Evolutionary conservation across 2,329 filamentous ascomycete species (phyloP).

Genomic region (Gremmenia infestans): DNA sequence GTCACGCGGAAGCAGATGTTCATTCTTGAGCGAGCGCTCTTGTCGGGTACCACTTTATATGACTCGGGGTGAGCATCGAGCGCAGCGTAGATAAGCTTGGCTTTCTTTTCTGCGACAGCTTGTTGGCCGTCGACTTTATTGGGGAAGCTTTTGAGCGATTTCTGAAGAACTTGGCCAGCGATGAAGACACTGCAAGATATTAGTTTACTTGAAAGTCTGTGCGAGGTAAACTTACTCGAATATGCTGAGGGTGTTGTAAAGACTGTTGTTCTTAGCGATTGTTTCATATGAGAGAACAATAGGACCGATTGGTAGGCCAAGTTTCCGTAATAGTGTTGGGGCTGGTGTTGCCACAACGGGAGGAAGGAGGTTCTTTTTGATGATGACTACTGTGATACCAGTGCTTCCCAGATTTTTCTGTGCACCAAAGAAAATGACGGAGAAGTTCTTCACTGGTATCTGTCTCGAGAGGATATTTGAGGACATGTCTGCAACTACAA

Average conservation of each 20-base stretch:
- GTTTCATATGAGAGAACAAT: conserved; percentile 78
- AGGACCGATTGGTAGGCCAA: conserved; percentile 73
- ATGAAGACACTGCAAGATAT: conserved; percentile 64
- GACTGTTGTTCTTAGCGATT: conserved; percentile 85
- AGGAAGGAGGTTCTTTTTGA: conserved; percentile 76
- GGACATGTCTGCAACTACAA: conserved; percentile 89
- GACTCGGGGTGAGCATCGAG: conserved; percentile 68
- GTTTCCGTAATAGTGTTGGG: conserved; percentile 62
- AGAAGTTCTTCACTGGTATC: conserved; percentile 74
- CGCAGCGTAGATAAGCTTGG: conserved; percentile 67
- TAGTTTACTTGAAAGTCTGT: conserved; percentile 2
- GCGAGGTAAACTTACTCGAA: conserved; percentile 54
- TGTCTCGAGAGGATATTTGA: conserved; percentile 86
- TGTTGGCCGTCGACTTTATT: conserved; percentile 74
- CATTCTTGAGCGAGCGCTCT: conserved; percentile 76
- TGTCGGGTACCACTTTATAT: conserved; percentile 77
- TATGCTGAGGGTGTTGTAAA: conserved; percentile 95
- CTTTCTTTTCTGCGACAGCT: conserved; percentile 67
- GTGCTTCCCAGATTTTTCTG: conserved; percentile 91
- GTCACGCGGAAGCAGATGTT: conserved; percentile 86
- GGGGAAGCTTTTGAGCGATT: conserved; percentile 60
- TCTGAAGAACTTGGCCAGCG: conserved; percentile 81
- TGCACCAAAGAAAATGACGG: conserved; percentile 83
- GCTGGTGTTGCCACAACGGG: conserved; percentile 61
- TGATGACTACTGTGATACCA: conserved; percentile 79